phyloP scores from a whole-genome alignment of 371 early-diverging fungal species.

The Fennellomyces sp. region DNA sequence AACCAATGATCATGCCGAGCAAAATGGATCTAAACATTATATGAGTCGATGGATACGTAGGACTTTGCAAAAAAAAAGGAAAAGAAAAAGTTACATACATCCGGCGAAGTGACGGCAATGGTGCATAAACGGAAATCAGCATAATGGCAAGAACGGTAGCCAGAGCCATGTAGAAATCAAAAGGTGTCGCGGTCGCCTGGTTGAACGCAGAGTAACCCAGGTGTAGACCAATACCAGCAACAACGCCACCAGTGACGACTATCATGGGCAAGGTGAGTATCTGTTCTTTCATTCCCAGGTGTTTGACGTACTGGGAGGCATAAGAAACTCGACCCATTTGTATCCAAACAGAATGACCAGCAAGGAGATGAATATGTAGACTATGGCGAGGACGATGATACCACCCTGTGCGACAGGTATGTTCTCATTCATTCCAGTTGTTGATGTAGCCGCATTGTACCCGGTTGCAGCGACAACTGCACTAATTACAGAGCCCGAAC shows the following conservation, averaged over 20 bases:
- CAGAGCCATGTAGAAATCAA: constrained; percentile 61
- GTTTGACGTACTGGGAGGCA: constrained; percentile 56
- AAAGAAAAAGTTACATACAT: constrained; percentile 16
- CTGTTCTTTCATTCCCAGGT: constrained; percentile 4
- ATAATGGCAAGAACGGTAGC: constrained; percentile 49
- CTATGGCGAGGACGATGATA: constrained; percentile 51
- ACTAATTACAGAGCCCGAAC: constrained; percentile 58
- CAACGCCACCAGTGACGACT: constrained; percentile 63
- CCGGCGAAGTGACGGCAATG: constrained; percentile 17
- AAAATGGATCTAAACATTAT: constrained; percentile 44
- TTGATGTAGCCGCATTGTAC: constrained; percentile 32
- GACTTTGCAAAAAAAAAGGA: no score
- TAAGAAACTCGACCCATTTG: constrained; percentile 54
- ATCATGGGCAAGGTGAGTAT: no score
- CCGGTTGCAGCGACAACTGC: constrained; percentile 55
- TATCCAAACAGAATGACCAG: constrained; percentile 51
- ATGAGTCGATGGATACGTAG: no score
- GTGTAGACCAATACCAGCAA: constrained; percentile 61
- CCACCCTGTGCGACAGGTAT: constrained; percentile 55
- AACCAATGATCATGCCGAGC: constrained; percentile 52
- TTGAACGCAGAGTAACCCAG: constrained; percentile 51
- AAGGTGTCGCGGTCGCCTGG: constrained; percentile 46
- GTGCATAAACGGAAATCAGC: constrained; percentile 53
- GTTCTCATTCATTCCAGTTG: constrained; percentile 17
- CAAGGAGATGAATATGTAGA: constrained; percentile 45